Conservation (phyloP, 208 protist genomes). For the Herpetomonas tarakana region DNA sequence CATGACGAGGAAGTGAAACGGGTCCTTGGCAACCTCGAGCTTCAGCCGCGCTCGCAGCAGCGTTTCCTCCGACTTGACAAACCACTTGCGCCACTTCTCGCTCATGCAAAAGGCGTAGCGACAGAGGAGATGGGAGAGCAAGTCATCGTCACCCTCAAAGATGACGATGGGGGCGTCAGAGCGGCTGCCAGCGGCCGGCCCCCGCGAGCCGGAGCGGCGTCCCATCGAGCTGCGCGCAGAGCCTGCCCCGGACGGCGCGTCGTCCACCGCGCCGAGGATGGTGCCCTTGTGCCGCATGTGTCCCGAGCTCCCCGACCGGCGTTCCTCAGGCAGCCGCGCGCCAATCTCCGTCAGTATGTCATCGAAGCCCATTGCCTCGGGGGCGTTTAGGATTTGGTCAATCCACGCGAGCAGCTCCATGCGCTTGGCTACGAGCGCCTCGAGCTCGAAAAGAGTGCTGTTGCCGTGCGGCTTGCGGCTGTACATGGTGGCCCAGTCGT, state of each 20-base stretch:
- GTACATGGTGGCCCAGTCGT: slow-evolving; percentile 82
- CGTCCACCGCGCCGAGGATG: slow-evolving; percentile 10
- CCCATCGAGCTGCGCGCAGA: slow-evolving; percentile 1
- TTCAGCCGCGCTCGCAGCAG: slow-evolving; percentile 76
- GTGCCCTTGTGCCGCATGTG: slow-evolving; percentile 11
- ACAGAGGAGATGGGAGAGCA: slow-evolving; percentile 72
- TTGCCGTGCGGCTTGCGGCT: slow-evolving; percentile 50
- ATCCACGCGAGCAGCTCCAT: slow-evolving; percentile 89
- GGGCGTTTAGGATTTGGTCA: slow-evolving; percentile 72
- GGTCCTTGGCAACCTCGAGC: slow-evolving; percentile 65
- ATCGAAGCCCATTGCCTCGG: slow-evolving; percentile 47
- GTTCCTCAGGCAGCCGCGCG: slow-evolving; percentile 58
- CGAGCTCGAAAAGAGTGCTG: slow-evolving; percentile 75
- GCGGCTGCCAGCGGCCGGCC: slow-evolving; percentile 8
- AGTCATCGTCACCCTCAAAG: slow-evolving; percentile 80
- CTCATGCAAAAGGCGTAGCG: slow-evolving; percentile 91
- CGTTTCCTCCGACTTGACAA: slow-evolving; percentile 70
- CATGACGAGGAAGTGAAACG: slow-evolving; percentile 53
- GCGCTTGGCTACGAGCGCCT: slow-evolving; percentile 82
- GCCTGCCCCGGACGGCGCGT: background rate
- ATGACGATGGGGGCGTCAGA: slow-evolving; percentile 23
- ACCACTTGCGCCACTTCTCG: slow-evolving; percentile 89
- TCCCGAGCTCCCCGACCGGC: slow-evolving; percentile 23
- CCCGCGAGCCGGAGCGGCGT: slow-evolving; percentile 33
- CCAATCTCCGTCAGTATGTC: slow-evolving; percentile 65